A percentile compares a stretch with the other conserved stretches of the same genome.
Conservation (phyloP, 352 stramenopile species). For the Phytophthora meadii region DNA sequence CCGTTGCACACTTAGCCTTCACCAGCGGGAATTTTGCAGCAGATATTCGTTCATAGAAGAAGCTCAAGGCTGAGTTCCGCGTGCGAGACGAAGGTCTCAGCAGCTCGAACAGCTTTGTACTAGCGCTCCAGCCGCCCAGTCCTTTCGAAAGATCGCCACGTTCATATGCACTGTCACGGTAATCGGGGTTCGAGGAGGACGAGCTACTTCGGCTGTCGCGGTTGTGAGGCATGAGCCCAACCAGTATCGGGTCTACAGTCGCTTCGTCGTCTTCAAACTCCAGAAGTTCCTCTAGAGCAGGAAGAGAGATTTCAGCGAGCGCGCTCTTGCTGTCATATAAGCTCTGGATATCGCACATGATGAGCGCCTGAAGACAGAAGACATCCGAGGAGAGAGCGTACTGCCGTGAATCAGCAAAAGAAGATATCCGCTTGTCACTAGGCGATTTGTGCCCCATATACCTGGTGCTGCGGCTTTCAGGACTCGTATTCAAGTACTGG, state of each 20-base stretch:
- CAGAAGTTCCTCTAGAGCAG: slow-evolving; percentile 71
- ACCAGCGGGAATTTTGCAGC: slow-evolving; percentile 56
- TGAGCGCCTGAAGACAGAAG: slow-evolving; percentile 68
- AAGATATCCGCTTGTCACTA: slow-evolving; percentile 8
- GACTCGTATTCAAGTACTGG: slow-evolving; percentile 62
- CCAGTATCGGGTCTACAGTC: slow-evolving; percentile 54
- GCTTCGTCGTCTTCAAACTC: slow-evolving; percentile 84
- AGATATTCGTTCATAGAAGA: slow-evolving; percentile 69
- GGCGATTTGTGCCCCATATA: slow-evolving; percentile 38
- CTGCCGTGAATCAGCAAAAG: slow-evolving; percentile 16
- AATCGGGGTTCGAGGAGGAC: slow-evolving; percentile 42
- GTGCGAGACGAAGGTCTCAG: slow-evolving; percentile 53
- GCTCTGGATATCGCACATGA: slow-evolving; percentile 83
- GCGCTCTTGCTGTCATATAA: slow-evolving; percentile 83
- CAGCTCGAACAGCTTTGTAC: slow-evolving; percentile 53
- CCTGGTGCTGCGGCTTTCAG: slow-evolving; percentile 48
- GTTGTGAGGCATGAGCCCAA: slow-evolving; percentile 45
- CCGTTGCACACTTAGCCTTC: slow-evolving; percentile 76
- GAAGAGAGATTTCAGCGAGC: slow-evolving; percentile 67
- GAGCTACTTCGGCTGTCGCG: slow-evolving; percentile 49
- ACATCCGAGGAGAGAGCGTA: slow-evolving; percentile 64
- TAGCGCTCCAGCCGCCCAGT: slow-evolving; percentile 55
- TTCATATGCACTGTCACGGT: slow-evolving; percentile 43
- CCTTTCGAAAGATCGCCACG: slow-evolving; percentile 48
- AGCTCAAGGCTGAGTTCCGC: slow-evolving; percentile 51